Conservation (phyloP, 495 filamentous ascomycete genomes). For the Neurospora intermedia region DNA sequence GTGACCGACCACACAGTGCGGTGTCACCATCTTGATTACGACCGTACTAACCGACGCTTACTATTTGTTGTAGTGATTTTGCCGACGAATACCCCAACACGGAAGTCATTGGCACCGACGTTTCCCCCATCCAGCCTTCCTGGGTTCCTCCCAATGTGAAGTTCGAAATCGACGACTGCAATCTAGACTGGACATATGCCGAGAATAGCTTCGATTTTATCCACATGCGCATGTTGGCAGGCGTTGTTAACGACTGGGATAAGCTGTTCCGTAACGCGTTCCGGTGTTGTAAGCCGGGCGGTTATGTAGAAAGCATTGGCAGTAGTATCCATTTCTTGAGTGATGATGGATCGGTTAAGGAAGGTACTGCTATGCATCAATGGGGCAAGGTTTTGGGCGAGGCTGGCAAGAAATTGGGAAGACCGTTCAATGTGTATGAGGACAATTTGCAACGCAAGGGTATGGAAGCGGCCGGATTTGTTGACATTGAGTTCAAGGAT, state of each 20-base stretch:
- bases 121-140: constrained; percentile 43
- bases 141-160: constrained; percentile 37
- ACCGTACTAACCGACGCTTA: neutral
- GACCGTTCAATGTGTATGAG: constrained; percentile 4
- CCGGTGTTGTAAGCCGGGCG: neutral
- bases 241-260: constrained; percentile 1
- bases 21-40: neutral
- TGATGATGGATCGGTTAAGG: constrained; percentile 16
- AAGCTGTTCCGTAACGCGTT: neutral
- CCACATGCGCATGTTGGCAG: neutral
- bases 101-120: constrained; percentile 50
- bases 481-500: constrained; percentile 32
- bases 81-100: constrained; percentile 39
- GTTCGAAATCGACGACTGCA: constrained; percentile 47
- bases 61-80: constrained; percentile 11
- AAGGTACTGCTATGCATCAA: constrained; percentile 20
- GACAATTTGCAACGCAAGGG: constrained; percentile 40
- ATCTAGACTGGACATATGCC: constrained; percentile 39
- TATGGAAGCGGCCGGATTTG: constrained; percentile 48
- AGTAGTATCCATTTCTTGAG: constrained; percentile 10
- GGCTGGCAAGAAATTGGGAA: constrained; percentile 7
- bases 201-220: constrained; percentile 45
- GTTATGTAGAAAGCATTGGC: constrained; percentile 14
- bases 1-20: neutral
- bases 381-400: constrained; percentile 19